Conservation (phyloP, 768 basidiomycete genomes). For the Coprinellus aureogranulatus region DNA sequence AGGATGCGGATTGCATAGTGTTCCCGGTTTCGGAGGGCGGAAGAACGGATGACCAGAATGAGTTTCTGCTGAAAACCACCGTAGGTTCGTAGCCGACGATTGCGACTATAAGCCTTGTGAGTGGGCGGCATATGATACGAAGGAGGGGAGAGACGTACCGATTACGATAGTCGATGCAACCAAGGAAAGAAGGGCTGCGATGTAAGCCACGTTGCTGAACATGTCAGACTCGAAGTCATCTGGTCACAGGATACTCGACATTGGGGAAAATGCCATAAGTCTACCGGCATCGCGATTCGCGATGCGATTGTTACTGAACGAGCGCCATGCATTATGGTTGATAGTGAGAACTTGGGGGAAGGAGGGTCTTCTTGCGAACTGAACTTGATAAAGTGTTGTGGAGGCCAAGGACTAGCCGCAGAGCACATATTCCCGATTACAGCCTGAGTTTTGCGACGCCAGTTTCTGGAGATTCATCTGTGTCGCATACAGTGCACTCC, state of each 20-base stretch:
- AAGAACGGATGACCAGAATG: slow-evolving; percentile 15
- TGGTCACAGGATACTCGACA: background rate
- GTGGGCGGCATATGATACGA: background rate
- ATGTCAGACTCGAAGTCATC: background rate
- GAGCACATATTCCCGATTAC: no score
- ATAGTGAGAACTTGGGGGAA: no score
- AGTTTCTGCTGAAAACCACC: slow-evolving; percentile 16
- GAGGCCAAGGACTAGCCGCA: no score
- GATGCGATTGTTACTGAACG: no score
- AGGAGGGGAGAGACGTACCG: background rate
- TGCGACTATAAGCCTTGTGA: slow-evolving; percentile 14
- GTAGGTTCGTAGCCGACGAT: slow-evolving; percentile 23
- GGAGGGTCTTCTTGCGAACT: no score
- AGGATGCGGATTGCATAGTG: slow-evolving; percentile 20
- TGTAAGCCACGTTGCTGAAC: background rate
- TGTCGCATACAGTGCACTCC: no score
- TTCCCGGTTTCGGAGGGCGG: slow-evolving; percentile 10
- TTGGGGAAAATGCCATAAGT: no score
- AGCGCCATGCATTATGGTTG: no score
- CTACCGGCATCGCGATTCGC: no score
- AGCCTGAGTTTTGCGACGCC: no score
- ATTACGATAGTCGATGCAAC: background rate
- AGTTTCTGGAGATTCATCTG: no score
- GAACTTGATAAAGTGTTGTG: no score
- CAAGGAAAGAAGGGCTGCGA: background rate